These are phyloP conservation scores for Solanum arcanum DNA, from an alignment of 257 asterid species.

Conservation along the genomic window DNA sequence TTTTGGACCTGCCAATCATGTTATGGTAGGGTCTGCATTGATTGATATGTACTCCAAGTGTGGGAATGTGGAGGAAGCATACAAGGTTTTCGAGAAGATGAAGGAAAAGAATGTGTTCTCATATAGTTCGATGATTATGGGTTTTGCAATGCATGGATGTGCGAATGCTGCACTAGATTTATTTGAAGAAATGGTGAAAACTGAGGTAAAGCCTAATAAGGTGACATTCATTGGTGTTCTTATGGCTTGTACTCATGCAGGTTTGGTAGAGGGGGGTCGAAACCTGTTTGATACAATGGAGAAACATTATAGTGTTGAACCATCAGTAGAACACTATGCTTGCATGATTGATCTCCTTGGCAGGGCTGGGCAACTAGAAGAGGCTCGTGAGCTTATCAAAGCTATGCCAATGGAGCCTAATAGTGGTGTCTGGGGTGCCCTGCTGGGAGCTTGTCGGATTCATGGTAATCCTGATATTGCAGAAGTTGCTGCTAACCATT, in stretches of 20 bases:
- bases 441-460: slow-evolving; percentile 61
- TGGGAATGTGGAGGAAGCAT: slow-evolving; percentile 61
- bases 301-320: slow-evolving; percentile 24
- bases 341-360: slow-evolving; percentile 72
- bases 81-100: slow-evolving; percentile 32
- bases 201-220: slow-evolving; percentile 43
- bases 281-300: slow-evolving; percentile 46
- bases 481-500: slow-evolving; percentile 49
- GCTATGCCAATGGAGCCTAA: slow-evolving; percentile 57
- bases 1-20: slow-evolving; percentile 23
- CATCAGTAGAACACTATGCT: slow-evolving; percentile 48
- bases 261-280: slow-evolving; percentile 53
- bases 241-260: slow-evolving; percentile 73
- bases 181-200: slow-evolving; percentile 59
- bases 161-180: slow-evolving; percentile 44
- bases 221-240: slow-evolving; percentile 76
- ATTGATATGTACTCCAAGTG: slow-evolving; percentile 87
- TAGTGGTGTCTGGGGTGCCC: slow-evolving; percentile 82
- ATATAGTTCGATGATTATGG: slow-evolving; percentile 63
- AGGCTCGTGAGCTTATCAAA: slow-evolving; percentile 39
- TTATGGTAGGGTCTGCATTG: slow-evolving; percentile 63
- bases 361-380: slow-evolving; percentile 47
- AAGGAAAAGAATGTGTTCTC: slow-evolving; percentile 44
- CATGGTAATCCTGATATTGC: slow-evolving; percentile 54
- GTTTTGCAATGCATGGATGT: slow-evolving; percentile 64